These are phyloP conservation scores for Sequoiadendron giganteum DNA, from an alignment of 75 land plant species.

Conservation along the genomic window DNA sequence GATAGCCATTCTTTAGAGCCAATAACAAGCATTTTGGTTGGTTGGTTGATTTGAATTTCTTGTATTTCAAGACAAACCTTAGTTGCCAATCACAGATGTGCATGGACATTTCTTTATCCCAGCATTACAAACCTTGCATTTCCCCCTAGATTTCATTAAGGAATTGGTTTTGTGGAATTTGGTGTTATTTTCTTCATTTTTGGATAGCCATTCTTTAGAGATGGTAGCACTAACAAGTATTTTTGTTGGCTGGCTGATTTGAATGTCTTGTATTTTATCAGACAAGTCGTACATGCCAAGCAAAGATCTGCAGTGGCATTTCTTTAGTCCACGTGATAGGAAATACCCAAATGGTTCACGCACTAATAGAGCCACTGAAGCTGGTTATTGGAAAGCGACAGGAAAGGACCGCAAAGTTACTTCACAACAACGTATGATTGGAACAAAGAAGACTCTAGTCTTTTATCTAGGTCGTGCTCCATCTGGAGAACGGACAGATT, in stretches of 20 bases:
- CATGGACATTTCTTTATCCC: conserved; percentile 70
- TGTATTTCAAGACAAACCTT: conserved; percentile 5
- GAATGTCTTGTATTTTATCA: neutral
- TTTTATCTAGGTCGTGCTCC: conserved; percentile 70
- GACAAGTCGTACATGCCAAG: conserved; percentile 7
- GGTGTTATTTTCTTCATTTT: neutral
- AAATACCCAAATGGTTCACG: conserved; percentile 72
- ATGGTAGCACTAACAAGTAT: neutral
- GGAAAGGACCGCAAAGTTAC: conserved; percentile 63
- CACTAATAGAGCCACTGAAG: conserved; percentile 62
- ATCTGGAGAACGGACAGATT: conserved; percentile 53
- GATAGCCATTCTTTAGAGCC: neutral
- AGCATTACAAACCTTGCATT: neutral
- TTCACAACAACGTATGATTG: conserved; percentile 22
- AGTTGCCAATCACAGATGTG: neutral
- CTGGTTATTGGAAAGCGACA: conserved; percentile 78
- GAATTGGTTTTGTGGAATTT: neutral
- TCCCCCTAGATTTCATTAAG: neutral
- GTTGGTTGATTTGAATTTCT: neutral
- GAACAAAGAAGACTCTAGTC: conserved; percentile 73
- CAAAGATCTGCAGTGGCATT: conserved; percentile 49
- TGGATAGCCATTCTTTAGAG: conserved; percentile 1
- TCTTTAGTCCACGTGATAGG: conserved; percentile 56
- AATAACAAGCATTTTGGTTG: neutral
- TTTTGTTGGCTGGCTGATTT: neutral